phyloP scores from a whole-genome alignment of 495 filamentous ascomycete species.

The Aspergillus diversus region DNA sequence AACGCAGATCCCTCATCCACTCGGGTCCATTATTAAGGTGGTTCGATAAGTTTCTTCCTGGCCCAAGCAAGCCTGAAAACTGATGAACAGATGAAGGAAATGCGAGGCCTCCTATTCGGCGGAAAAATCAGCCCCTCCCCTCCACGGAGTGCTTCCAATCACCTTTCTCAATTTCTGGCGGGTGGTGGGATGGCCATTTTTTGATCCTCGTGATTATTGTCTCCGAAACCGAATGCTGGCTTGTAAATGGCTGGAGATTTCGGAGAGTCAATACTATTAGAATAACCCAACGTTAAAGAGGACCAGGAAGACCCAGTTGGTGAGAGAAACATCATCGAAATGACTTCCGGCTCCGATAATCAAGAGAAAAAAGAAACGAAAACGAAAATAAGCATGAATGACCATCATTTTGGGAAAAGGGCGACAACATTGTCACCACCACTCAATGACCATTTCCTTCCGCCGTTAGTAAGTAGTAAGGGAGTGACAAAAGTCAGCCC shows the following conservation, averaged over 20 bases:
- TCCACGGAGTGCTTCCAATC: background rate
- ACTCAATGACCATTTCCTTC: background rate
- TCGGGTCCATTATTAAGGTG: background rate
- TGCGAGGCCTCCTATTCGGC: constrained; percentile 10
- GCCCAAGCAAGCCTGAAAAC: no score
- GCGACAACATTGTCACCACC: background rate
- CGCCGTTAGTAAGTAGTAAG: no score
- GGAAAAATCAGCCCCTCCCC: constrained; percentile 16
- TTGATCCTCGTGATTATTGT: constrained; percentile 6
- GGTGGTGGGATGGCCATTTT: background rate
- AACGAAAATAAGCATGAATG: background rate
- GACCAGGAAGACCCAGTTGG: background rate
- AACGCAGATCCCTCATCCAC: background rate
- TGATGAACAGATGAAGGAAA: background rate
- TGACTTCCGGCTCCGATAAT: background rate
- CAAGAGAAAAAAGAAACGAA: background rate
- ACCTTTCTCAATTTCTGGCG: background rate
- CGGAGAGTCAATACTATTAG: background rate
- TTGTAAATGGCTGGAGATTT: background rate
- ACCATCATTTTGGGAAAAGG: background rate
- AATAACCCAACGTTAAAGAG: no score
- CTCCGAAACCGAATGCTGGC: background rate
- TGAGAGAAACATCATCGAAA: background rate
- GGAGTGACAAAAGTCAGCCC: no score
- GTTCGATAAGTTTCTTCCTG: no score